phyloP scores from a whole-genome alignment of 2,329 filamentous ascomycete species.

The Exserohilum rostratum region DNA sequence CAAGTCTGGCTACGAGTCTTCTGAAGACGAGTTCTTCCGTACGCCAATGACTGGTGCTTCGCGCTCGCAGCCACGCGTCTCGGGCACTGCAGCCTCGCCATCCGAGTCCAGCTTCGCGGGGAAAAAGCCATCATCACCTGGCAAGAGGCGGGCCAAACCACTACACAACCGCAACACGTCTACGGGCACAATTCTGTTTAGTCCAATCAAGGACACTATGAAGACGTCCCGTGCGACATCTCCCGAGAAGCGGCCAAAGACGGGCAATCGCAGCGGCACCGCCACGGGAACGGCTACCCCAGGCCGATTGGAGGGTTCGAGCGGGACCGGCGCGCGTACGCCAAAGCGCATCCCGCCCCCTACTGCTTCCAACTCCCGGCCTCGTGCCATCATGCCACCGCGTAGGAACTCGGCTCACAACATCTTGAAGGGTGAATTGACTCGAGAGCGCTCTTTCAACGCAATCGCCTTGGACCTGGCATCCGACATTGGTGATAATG shows the following conservation, averaged over 20 bases:
- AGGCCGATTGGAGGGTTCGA: constrained; percentile 30
- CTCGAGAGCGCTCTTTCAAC: constrained; percentile 68
- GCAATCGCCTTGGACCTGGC: constrained; percentile 67
- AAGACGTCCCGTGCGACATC: constrained; percentile 43
- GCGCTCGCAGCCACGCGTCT: constrained; percentile 34
- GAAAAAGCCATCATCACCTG: constrained; percentile 40
- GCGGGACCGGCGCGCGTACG: constrained; percentile 47
- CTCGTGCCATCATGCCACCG: constrained; percentile 44
- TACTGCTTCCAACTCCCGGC: constrained; percentile 36
- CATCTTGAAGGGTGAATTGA: constrained; percentile 55
- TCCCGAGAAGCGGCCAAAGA: constrained; percentile 37
- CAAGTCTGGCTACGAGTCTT: constrained; percentile 41
- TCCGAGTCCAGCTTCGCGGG: constrained; percentile 44
- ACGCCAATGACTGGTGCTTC: constrained; percentile 48
- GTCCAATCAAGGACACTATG: constrained; percentile 60
- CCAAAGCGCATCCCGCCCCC: constrained; percentile 47
- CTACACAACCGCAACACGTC: constrained; percentile 76
- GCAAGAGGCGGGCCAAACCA: constrained; percentile 33
- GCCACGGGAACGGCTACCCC: constrained; percentile 42
- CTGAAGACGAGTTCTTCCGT: constrained; percentile 52
- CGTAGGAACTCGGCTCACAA: constrained; percentile 63
- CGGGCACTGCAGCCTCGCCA: constrained; percentile 29
- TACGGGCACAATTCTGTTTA: constrained; percentile 83
- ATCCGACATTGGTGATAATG: constrained; percentile 72
- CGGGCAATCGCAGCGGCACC: constrained; percentile 41